phyloP scores from a whole-genome alignment of 208 protist genomes.

The Wallacemonas collosoma region DNA sequence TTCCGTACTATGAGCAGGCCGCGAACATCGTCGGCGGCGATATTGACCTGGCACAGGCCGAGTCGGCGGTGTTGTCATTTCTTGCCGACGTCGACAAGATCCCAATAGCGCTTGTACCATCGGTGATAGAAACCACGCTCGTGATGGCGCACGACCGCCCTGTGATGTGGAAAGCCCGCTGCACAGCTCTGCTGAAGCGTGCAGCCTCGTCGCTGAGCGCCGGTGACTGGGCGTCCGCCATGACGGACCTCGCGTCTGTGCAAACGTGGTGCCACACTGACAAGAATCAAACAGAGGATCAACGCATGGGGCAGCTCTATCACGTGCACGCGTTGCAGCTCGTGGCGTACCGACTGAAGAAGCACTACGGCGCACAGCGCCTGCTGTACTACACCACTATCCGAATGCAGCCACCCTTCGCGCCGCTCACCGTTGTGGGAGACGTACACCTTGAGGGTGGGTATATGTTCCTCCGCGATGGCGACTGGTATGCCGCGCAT shows the following conservation, averaged over 20 bases:
- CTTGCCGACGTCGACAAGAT: slow-evolving; percentile 78
- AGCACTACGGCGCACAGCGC: slow-evolving; percentile 75
- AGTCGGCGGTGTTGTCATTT: slow-evolving; percentile 92
- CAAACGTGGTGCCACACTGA: slow-evolving; percentile 74
- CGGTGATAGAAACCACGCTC: slow-evolving; percentile 73
- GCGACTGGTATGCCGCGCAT: slow-evolving; percentile 92
- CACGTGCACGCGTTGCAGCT: slow-evolving; percentile 92
- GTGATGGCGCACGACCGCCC: slow-evolving; percentile 51
- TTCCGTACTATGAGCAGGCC: slow-evolving; percentile 76
- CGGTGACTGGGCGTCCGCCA: slow-evolving; percentile 23
- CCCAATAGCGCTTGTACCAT: slow-evolving; percentile 52
- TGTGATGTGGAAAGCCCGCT: slow-evolving; percentile 20
- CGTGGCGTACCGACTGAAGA: slow-evolving; percentile 80
- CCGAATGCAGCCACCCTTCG: slow-evolving; percentile 20
- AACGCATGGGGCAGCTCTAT: slow-evolving; percentile 32
- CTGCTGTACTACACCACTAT: slow-evolving; percentile 36
- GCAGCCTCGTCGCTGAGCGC: slow-evolving; percentile 21
- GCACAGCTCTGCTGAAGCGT: slow-evolving; percentile 26
- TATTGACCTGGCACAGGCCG: slow-evolving; percentile 30
- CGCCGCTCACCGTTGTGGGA: neutral
- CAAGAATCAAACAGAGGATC: slow-evolving; percentile 30
- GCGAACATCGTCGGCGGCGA: slow-evolving; percentile 48
- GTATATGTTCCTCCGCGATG: slow-evolving; percentile 82
- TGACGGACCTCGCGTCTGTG: slow-evolving; percentile 67
- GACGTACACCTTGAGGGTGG: slow-evolving; percentile 30